Evolutionary conservation across 2,329 filamentous ascomycete species (phyloP), one percentile per base, ranked within the genome.

Genomic region (Ceratocystis huliohia): DNA sequence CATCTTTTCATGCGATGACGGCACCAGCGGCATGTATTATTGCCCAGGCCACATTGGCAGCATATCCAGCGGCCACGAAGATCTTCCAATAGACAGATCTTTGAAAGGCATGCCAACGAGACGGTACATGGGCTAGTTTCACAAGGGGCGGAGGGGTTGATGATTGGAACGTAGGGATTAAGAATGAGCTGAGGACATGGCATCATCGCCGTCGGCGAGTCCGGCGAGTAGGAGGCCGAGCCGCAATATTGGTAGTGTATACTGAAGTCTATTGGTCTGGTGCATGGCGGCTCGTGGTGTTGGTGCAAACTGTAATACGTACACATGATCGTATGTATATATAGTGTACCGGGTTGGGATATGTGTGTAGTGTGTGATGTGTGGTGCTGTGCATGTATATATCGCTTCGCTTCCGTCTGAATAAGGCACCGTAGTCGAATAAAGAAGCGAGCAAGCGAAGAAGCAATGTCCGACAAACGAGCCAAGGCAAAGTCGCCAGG

Each of bases 301-400:
- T 81, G 77, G 70, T 82, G 80, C 53, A 81, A 74, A 70, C 79
- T 79, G 69, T 79, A 78, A 72, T 78, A 78, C 68, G 74, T 77
- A 70, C 80, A 82, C 81, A 83, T 83, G 53, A 17, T 25, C 25
- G 48, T n/a, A 5, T 57, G 6, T 57, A 15, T 22, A 57, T 57
- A 17, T 37, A 57, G 13, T 30, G 50, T 30, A 57, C 50, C 25
- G 53, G 30, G 7, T 4, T 33, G 13, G 33, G 28, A 13, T 57
- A n/a, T 57, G 15, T 57, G 53, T 13, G 10, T 33, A 3, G 33
- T 37, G 13, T 30, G 50, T 30, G 28, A 22, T 20, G 28, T 30
- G 7, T 33, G 15, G 25, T 30, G 28, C 15, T 57, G 7, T 57
- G 28, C 30, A 30, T 13, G 10, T 33, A 30, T 57, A 57, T 57